Base-by-base conservation (phyloP, 169 alveolate genomes). In the Cryptosporidium parvum region DNA sequence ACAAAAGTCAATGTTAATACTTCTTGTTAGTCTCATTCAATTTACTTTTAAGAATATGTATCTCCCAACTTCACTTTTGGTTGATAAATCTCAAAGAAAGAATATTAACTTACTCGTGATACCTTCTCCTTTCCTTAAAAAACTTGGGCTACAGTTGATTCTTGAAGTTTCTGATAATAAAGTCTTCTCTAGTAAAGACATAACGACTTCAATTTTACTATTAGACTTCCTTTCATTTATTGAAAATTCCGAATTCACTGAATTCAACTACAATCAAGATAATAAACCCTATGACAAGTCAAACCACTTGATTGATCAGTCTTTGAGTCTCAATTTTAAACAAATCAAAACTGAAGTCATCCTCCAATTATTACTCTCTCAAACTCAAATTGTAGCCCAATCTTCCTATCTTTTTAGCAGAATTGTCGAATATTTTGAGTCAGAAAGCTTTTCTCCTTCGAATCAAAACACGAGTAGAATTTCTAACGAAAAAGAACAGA, bases 331-430 rank as follows among this genome's bases (percentile, higher is more conserved):
- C 18, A 29, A 23, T 16, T 80, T 31, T 62, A 80, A 48, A 65
- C 89, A 80, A 80, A 80, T 80, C 1, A 37, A 56, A 37, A 80
- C 75, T 1, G 89, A 80, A 0, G 67, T 80, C 8, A 80, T 59
- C 33, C 68, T 80, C 23, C 89, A 80, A 45, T 26, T 80, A 33
- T 33, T 80, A 14, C 56, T 59, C 37, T 80, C 89, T 29, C 89
- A 80, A 65, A 80, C 75, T 42, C 89, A 80, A 62, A 59, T 80
- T 1, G 89, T 62, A 8, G 35, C 73, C 8, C 89, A 80, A 59
- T 62, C 89, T 23, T 59, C 89, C 23, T 67, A 29, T 39, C 29
- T 80, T 21, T 80, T 80, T 29, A 37, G 89, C 42, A 80, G 89
- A 65, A 80, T 80, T 23, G 75, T 58, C 29, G 65, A 59, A n/a